Evolutionary conservation across 495 filamentous ascomycete species (phyloP).

Genomic region (Penicillium angulare): DNA sequence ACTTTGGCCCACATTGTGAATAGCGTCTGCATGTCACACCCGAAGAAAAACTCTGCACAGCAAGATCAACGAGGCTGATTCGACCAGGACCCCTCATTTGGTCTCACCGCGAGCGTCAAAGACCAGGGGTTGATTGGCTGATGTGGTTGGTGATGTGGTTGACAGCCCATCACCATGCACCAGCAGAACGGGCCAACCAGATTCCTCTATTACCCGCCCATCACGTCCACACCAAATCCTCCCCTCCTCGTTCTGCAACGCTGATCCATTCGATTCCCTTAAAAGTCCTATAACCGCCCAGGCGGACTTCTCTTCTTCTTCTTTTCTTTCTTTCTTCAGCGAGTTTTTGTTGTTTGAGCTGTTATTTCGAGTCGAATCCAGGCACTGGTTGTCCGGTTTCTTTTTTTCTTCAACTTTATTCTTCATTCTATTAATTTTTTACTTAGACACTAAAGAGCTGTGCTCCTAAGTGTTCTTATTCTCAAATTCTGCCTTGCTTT

Average conservation of each 20-base stretch:
- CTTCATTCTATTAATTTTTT: constrained; percentile 21
- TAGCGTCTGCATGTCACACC: not conserved
- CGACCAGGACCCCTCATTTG: not conserved
- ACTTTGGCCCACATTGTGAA: too few species aligned
- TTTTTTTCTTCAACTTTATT: constrained; percentile 36
- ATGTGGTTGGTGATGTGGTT: not conserved
- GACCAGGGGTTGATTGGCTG: constrained; percentile 5
- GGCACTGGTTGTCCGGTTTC: constrained; percentile 51
- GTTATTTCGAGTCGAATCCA: constrained; percentile 50
- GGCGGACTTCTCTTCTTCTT: constrained; percentile 33
- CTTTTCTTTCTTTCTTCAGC: constrained; percentile 64
- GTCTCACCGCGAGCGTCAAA: constrained; percentile 14
- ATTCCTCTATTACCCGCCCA: constrained; percentile 23
- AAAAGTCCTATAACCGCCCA: constrained; percentile 41
- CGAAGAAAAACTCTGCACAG: not conserved
- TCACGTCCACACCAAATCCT: too few species aligned
- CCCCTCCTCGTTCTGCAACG: constrained; percentile 6
- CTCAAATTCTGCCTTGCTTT: constrained; percentile 25
- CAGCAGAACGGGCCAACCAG: constrained; percentile 16
- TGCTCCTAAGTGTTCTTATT: constrained; percentile 40
- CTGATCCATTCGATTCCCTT: constrained; percentile 19
- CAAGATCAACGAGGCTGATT: constrained; percentile 1
- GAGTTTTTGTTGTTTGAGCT: constrained; percentile 73
- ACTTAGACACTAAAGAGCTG: constrained; percentile 37
- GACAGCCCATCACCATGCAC: constrained; percentile 17